Base-by-base conservation (phyloP, 1,284 basidiomycete genomes). In the Pterulicium gracile region DNA sequence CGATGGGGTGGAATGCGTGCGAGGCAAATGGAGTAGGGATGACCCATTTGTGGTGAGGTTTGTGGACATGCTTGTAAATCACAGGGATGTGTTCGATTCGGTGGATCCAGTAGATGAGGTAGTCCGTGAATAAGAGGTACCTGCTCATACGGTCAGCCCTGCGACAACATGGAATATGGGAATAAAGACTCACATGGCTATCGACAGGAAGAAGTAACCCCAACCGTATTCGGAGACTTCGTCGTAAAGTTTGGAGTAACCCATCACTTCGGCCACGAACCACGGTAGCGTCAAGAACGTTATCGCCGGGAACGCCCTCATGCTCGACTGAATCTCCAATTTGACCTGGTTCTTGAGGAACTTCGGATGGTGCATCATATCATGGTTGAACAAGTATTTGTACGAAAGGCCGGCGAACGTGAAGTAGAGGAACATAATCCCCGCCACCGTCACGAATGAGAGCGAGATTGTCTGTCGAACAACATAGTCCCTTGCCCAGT, bases 11-110 rank as follows among this genome's bases (percentile, higher is more conserved):
- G 81, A 98, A 98, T 0, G 95, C 95, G 61, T 97, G 87, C 24
- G 93, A 94, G 19, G 96, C 90, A 57, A 89, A 98, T 0, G 95
- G 95, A 0, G 95, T 97, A 3, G 95, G 94, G 48, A 98, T 80
- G 55, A 98, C 74, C 96, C 96, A 98, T 66, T 91, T 96, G 75
- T 98, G 95, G 65, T 98, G 95, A 0, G 94, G 91, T 65, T 96
- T 97, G 66, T 96, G 94, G 44, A 97, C 57, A 55, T 76, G 70
- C 65, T 95, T 98, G 75, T 98, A 98, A 49, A 96, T 60, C 19
- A 73, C 51, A 0, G 94, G 95, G 53, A 88, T 74, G 62, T 98
- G 95, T 49, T 96, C 74, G 65, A 78, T 70, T n/a, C 95, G 80
- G 61, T 98, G 95, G 19, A 94, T 73, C 89, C 92, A 95, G 64